Conservation (phyloP, 257 asterid genomes). For the Solanum paucissectum region DNA sequence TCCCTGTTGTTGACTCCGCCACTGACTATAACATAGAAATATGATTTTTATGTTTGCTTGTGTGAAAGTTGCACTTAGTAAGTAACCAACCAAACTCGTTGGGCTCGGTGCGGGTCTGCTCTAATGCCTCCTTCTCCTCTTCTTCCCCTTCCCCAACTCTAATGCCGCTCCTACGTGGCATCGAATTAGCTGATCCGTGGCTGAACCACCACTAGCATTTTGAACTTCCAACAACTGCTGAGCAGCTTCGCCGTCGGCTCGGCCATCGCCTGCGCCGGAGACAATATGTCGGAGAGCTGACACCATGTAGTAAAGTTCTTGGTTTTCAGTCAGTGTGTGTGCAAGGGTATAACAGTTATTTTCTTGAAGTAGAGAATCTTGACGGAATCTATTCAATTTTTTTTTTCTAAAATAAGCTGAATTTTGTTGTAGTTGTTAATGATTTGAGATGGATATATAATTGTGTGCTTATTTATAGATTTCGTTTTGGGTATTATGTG, state of each 20-base stretch:
- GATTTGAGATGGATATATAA: background rate
- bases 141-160: background rate
- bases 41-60: no score
- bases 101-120: slow-evolving; percentile 3
- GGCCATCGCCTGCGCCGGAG: background rate
- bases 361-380: background rate
- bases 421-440: background rate
- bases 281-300: slow-evolving; percentile 1
- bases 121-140: background rate
- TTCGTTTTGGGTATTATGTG: background rate
- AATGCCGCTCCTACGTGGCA: background rate
- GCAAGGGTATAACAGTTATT: background rate
- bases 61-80: background rate
- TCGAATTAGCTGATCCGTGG: background rate
- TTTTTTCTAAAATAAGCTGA: background rate
- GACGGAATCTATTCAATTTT: background rate
- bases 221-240: background rate
- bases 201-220: background rate
- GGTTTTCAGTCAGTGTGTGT: background rate
- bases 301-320: background rate
- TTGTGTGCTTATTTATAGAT: background rate
- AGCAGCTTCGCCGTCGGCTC: background rate
- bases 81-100: slow-evolving; percentile 10
- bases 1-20: no score
- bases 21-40: no score